Base-by-base conservation (phyloP, 306 rosid species). In the Cicer arietinum region DNA sequence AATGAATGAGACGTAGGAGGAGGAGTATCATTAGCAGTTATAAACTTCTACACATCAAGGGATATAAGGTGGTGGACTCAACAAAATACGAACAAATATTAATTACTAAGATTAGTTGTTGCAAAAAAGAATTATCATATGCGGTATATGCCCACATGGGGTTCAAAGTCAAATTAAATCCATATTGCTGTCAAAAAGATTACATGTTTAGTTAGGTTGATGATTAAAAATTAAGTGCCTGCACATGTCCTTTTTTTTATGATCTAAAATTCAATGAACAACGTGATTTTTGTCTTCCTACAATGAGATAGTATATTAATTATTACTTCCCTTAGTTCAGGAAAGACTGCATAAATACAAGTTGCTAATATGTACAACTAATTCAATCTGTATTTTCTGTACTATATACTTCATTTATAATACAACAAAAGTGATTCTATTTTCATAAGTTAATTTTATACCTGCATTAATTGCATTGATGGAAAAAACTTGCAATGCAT, bases 241-340 rank as follows among this genome's bases (percentile, higher is more conserved):
- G 73, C 87, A 79, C 72, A 79, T 70, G 76, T 77, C 44, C 47
- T 62, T 39, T 62, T 43, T 71, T 80, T 80, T 30, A 76, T 41
- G 71, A 20, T 61, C 77, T 64, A 30, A 76, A 71, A 73, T 80
- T 50, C 80, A 76, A 76, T 77, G 79, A 51, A 51, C 74, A 80
- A 72, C 67, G 69, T 84, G 80, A 67, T 80, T 77, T 13, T 72
- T 66, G 82, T 72, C 82, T 76, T 73, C 66, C 56, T 51, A 39
- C 52, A 64, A 44, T 59, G 65, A 50, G 57, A 57, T 64, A 52
- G 17, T 64, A 43, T 43, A 64, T 64, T 20, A 11, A 67, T 45
- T 67, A 67, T 45, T 44, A 67, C 41, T 20, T 45, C 71, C 71
- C 53, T 67, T 67, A 7, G 56, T 67, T 45, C 22, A 22, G 41